A percentile compares a stretch with the other conserved stretches of the same genome.
Evolutionary conservation across 2,329 filamentous ascomycete genomes (phyloP).

Genomic region (Penicillium aurantiogriseum): DNA sequence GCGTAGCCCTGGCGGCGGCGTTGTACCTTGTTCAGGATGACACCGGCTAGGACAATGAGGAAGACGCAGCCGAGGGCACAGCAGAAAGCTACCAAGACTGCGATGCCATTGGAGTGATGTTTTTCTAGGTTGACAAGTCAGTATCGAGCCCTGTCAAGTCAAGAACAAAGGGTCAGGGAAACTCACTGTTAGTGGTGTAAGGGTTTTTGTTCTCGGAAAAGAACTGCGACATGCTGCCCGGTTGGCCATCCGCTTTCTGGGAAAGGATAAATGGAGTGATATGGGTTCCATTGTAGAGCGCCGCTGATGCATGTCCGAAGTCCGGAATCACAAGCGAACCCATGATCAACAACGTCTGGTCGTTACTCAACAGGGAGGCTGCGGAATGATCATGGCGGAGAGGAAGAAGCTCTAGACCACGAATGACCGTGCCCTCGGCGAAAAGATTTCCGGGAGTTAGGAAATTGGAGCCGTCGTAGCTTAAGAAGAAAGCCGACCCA

Average conservation of each 20-base stretch:
- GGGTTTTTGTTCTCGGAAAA: constrained; percentile 81
- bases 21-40: constrained; percentile 50
- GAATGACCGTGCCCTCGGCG: constrained; percentile 65
- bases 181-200: constrained; percentile 65
- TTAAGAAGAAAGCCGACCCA: constrained; percentile 73
- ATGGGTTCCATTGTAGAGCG: constrained; percentile 78
- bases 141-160: constrained; percentile 11
- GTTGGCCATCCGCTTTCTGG: constrained; percentile 60
- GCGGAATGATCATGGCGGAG: constrained; percentile 66
- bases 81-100: constrained; percentile 48
- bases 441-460: constrained; percentile 63
- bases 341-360: constrained; percentile 77
- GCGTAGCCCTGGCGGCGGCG: constrained; percentile 49
- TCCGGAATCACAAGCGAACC: constrained; percentile 72
- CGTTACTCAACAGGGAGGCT: constrained; percentile 61
- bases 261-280: constrained; percentile 80
- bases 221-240: constrained; percentile 74
- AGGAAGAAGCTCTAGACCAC: constrained; percentile 77
- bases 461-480: constrained; percentile 75
- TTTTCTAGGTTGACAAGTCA: constrained; percentile 25
- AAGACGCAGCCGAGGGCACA: constrained; percentile 49
- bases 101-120: constrained; percentile 46
- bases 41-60: constrained; percentile 47
- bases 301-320: constrained; percentile 81
- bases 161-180: constrained; percentile 1